Base-by-base conservation (phyloP, 2,329 filamentous ascomycete species). In the Bipolaris sorokiniana region DNA sequence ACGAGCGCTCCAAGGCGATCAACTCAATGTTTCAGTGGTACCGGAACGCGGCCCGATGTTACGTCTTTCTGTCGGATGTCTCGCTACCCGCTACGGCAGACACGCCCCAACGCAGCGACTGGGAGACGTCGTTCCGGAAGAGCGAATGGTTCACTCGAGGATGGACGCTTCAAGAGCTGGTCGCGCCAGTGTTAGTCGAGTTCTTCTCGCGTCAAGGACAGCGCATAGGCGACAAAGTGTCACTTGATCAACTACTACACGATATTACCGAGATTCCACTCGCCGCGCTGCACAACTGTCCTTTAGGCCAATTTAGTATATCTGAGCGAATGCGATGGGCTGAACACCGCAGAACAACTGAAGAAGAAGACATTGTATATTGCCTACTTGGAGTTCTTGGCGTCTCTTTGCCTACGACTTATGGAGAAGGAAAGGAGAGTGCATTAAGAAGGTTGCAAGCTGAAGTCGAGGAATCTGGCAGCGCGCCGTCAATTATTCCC, bases 281-380 rank as follows among this genome's bases (percentile, higher is more conserved):
- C 22, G 5, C 22, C 4, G 22, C 22, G 7, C 22, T 23, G 7
- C 22, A 23, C 3, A 23, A 23, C 22, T 4, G 7, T 23, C 22
- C 22, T 23, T 23, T 23, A 6, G 22, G 4, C 7, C 1, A 23
- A 23, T 23, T 23, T 6, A 23, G 22, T 23, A 23, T 23, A 23
- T 23, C 22, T 23, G 3, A 23, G 22, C 22, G 22, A 23, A 23
- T 4, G 7, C 5, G 3, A 23, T 23, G 22, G 22, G 22, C 7
- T 6, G 1, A 23, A 4, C 4, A 6, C 22, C 22, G 22, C 22
- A 23, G 7, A 23, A 23, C 22, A 5, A 23, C 5, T 4, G 54
- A 63, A 48, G 61, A 64, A 44, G 68, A 71, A 65, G 68, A 72
- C 33, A 62, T 26, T 31, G 60, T 63, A 26, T 70, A 69, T 56